phyloP scores from a whole-genome alignment of 768 basidiomycete genomes.

The Tulasnella sp. region DNA sequence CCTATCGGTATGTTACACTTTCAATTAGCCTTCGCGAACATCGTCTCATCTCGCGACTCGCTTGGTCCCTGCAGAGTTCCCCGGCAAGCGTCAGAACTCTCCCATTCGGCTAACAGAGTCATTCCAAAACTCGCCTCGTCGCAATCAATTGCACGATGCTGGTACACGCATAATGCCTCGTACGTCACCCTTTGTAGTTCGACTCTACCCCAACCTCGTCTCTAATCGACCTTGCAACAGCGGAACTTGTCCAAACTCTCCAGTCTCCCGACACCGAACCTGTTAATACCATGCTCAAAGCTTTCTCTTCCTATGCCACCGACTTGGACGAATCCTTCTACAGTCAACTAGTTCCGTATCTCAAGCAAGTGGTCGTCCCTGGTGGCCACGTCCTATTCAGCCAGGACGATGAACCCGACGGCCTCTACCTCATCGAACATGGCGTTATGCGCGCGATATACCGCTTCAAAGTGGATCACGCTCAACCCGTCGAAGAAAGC shows the following conservation, averaged over 20 bases:
- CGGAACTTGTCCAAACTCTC: not conserved
- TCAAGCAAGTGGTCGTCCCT: slow-evolving; percentile 58
- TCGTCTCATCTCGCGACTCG: slow-evolving; percentile 5
- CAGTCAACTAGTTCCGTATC: slow-evolving; percentile 62
- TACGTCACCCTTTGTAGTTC: not conserved
- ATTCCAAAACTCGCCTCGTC: slow-evolving; percentile 60
- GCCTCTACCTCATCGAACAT: slow-evolving; percentile 82
- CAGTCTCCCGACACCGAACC: slow-evolving; percentile 49
- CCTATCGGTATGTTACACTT: slow-evolving; percentile 25
- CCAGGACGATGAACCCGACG: slow-evolving; percentile 72
- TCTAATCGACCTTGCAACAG: not conserved
- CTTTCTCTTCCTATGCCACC: slow-evolving; percentile 70
- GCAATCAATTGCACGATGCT: slow-evolving; percentile 63
- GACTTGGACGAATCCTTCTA: slow-evolving; percentile 53
- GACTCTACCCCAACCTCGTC: not conserved
- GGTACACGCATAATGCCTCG: slow-evolving; percentile 60
- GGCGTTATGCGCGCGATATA: slow-evolving; percentile 85
- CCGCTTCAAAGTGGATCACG: slow-evolving; percentile 60
- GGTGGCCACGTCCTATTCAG: slow-evolving; percentile 67
- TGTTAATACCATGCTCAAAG: slow-evolving; percentile 67
- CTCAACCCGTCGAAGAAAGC: slow-evolving; percentile 70
- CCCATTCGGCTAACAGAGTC: slow-evolving; percentile 49
- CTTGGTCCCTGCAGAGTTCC: slow-evolving; percentile 45
- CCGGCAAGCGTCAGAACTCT: slow-evolving; percentile 51
- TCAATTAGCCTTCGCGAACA: not conserved